Evolutionary conservation across 2,329 filamentous ascomycete species (phyloP).

Genomic region (Ascochyta lentis): DNA sequence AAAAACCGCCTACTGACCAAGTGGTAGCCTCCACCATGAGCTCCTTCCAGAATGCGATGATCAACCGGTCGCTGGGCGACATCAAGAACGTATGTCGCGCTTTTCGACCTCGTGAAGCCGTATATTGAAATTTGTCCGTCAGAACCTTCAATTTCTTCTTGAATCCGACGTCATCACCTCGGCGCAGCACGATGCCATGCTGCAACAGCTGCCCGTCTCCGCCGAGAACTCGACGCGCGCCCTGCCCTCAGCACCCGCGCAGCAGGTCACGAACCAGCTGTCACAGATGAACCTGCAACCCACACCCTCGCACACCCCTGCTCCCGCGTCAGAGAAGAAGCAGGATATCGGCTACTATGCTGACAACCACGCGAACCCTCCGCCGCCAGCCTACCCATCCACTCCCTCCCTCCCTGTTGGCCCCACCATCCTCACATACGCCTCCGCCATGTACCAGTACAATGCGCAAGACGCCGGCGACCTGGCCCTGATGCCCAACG

Average conservation of each 20-base stretch:
- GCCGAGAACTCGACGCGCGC: constrained; percentile 65
- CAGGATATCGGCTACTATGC: constrained; percentile 53
- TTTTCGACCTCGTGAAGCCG: background rate
- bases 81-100: constrained; percentile 77
- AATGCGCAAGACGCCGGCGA: constrained; percentile 80
- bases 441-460: constrained; percentile 85
- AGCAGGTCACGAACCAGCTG: constrained; percentile 39
- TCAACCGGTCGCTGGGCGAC: constrained; percentile 83
- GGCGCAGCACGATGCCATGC: constrained; percentile 76
- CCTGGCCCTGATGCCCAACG: constrained; percentile 79
- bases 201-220: constrained; percentile 75
- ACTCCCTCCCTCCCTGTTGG: constrained; percentile 58
- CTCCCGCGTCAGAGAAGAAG: constrained; percentile 42
- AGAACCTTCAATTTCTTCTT: constrained; percentile 91
- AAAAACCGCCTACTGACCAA: background rate
- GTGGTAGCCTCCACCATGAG: constrained; percentile 34
- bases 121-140: constrained; percentile 7
- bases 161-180: constrained; percentile 82
- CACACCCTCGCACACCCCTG: constrained; percentile 21
- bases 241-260: constrained; percentile 39
- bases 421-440: constrained; percentile 69
- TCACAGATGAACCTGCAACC: constrained; percentile 43
- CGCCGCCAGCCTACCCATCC: constrained; percentile 55
- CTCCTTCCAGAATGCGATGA: constrained; percentile 63
- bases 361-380: constrained; percentile 49